Base-by-base conservation (phyloP, 2,329 filamentous ascomycete species). In the Coniochaeta sp. region DNA sequence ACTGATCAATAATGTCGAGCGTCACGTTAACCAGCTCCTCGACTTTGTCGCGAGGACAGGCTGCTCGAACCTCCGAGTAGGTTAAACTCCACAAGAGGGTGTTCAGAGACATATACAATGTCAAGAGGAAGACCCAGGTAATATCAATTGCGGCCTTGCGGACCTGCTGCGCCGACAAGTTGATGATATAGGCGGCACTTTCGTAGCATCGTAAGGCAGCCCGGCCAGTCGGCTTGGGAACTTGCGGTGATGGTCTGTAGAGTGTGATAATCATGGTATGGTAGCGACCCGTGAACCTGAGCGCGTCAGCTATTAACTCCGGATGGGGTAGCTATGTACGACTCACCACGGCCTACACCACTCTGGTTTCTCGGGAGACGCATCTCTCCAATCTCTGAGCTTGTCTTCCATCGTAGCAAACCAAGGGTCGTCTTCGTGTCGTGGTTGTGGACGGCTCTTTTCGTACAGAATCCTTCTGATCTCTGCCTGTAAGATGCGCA, bases 121-220 rank as follows among this genome's bases (percentile, higher is more conserved):
- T 87, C 61, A 96, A 83, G 1, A 96, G 85, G 69, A 96, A 96
- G 50, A 96, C 88, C 93, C 93, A 98, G 0, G 93, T 97, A 62
- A 97, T 81, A 69, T 97, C 93, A 12, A 95, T 85, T 24, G 86
- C 87, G 16, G 84, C 82, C 17, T 83, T 86, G 65, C 88, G 84
- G 69, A 96, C 89, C 72, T 96, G 92, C 67, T 89, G 87, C 69
- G 85, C 86, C 52, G 92, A 89, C 70, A 93, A 85, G 65, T 88
- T 82, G 67, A 97, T 90, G 69, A 96, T 93, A 73, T 86, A 90
- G 12, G 87, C 81, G 55, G 91, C 88, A 44, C 91, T 92, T 54
- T 95, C 87, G 69, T 89, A 97, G 71, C 93, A 98, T 65, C 86
- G 88, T 34, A 83, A 77, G 1, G 93, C 93, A 1, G 93, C 91